A percentile compares a stretch with the other conserved stretches of the same genome.
phyloP scores from a whole-genome alignment of 1,284 basidiomycete species.

The Naganishia liquefaciens region DNA sequence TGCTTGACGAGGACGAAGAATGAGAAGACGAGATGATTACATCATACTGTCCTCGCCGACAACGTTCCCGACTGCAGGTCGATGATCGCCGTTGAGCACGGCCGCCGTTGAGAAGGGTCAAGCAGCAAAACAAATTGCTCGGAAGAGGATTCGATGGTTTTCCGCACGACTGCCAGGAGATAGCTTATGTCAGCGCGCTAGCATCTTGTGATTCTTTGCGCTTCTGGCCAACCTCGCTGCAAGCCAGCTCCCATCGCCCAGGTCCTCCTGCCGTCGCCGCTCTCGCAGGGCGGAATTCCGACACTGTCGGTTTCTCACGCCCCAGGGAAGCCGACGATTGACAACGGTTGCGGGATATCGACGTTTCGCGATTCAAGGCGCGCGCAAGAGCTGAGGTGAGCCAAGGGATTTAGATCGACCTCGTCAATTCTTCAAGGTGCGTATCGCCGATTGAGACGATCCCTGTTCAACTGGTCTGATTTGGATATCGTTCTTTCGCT shows the following conservation, averaged over 20 bases:
- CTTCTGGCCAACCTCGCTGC: not conserved
- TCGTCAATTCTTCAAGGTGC: slow-evolving; percentile 30
- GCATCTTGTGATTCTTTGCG: too few species aligned
- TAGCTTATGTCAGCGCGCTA: not conserved
- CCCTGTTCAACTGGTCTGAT: not conserved
- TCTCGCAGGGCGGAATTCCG: not conserved
- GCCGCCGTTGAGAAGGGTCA: not conserved
- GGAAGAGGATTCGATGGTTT: not conserved
- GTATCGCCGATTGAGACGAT: not conserved
- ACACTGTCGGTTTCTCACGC: slow-evolving; percentile 2
- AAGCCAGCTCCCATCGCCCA: not conserved
- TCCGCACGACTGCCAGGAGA: not conserved
- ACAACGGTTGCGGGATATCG: slow-evolving; percentile 6
- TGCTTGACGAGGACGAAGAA: not conserved
- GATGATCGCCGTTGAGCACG: slow-evolving; percentile 19
- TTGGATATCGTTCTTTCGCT: slow-evolving; percentile 6
- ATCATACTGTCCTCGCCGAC: not conserved
- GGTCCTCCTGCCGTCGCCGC: not conserved
- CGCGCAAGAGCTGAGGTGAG: slow-evolving; percentile 10
- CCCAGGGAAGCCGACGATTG: not conserved
- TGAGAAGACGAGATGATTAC: not conserved
- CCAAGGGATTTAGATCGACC: slow-evolving; percentile 29
- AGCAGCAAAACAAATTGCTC: not conserved
- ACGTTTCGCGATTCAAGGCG: not conserved
- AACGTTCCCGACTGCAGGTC: not conserved